Base-by-base conservation (phyloP, 768 basidiomycete genomes). In the Panus rudis region DNA sequence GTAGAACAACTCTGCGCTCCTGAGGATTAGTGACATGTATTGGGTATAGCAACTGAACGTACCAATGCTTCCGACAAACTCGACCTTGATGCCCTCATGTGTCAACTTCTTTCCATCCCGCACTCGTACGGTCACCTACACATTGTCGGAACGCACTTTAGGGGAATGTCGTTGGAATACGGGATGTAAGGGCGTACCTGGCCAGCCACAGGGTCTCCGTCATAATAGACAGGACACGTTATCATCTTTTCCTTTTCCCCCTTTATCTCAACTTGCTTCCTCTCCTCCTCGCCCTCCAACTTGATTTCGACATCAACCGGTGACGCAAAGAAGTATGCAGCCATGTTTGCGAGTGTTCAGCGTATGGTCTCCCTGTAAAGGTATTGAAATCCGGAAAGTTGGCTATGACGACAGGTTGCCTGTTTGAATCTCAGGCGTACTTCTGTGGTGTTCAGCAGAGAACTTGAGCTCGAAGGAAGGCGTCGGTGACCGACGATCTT, bases 51-150 rank as follows among this genome's bases (percentile, higher is more conserved):
- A 44, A n/a, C 25, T 5, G 2, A 27, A 63, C 83, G 31, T 50
- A 85, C 94, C 94, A 57, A 97, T 98, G 56, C 84, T 90, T 23
- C 96, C 92, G 21, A 92, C 85, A 57, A 99, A 93, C 66, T 98
- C 93, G 33, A 99, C 88, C 64, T 97, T 92, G 62, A 99, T 92
- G 3, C 94, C 94, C 25, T 98, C 93, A 58, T 98, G 96, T 16
- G 83, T 73, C 48, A 94, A 71, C 62, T 84, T 91, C 79, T 96
- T 97, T 17, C 94, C 94, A 58, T 98, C 96, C 37, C 92, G 78
- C 5, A 93, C 83, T 20, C 91, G 81, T 50, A 97, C 82, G 12
- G 81, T 73, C 4, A 90, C 84, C 91, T 93, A 33, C 28, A 23
- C 20, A 32, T 14, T 31, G 21, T 37, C 13, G 11, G 16, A 14